These are phyloP conservation scores for Paramecium biaurelia DNA, from an alignment of 73 alveolate species.

Conservation along the genomic window DNA sequence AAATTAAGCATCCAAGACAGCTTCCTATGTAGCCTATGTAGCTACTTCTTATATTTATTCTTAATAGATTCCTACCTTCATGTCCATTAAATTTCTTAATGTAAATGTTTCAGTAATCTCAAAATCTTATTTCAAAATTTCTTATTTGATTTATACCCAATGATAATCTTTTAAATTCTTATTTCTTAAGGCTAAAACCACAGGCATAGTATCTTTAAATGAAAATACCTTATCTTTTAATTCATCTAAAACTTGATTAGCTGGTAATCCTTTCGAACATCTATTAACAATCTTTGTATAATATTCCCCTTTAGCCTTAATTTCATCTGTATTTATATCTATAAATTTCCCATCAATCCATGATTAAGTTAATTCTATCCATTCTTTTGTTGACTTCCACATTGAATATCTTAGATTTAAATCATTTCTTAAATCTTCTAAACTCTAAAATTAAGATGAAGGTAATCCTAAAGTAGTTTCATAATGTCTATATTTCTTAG, in stretches of 20 bases:
- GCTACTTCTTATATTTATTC: slow-evolving; percentile 82
- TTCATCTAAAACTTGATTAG: slow-evolving; percentile 70
- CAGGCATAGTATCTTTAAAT: slow-evolving; percentile 88
- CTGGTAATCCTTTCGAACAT: slow-evolving; percentile 71
- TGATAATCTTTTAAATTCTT: slow-evolving; percentile 73
- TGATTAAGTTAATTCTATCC: slow-evolving; percentile 69
- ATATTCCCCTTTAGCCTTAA: slow-evolving; percentile 74
- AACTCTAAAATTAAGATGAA: slow-evolving; percentile 75
- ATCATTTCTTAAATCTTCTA: slow-evolving; percentile 68
- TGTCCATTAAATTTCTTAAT: slow-evolving; percentile 73
- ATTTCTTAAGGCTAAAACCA: slow-evolving; percentile 82
- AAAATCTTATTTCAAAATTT: slow-evolving; percentile 63
- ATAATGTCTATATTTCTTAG: slow-evolving; percentile 71
- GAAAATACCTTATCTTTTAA: slow-evolving; percentile 75
- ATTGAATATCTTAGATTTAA: slow-evolving; percentile 71
- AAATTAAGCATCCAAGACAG: slow-evolving; percentile 82
- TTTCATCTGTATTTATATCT: slow-evolving; percentile 83
- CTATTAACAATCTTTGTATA: slow-evolving; percentile 68
- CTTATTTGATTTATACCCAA: slow-evolving; percentile 77
- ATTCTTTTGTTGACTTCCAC: slow-evolving; percentile 83
- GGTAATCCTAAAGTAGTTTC: slow-evolving; percentile 78
- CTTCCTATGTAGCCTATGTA: slow-evolving; percentile 85
- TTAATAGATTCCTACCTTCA: slow-evolving; percentile 73
- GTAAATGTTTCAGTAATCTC: slow-evolving; percentile 75
- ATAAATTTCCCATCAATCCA: slow-evolving; percentile 79